Evolutionary conservation across 495 filamentous ascomycete genomes (phyloP).

Genomic region (Penicillium antarcticum): DNA sequence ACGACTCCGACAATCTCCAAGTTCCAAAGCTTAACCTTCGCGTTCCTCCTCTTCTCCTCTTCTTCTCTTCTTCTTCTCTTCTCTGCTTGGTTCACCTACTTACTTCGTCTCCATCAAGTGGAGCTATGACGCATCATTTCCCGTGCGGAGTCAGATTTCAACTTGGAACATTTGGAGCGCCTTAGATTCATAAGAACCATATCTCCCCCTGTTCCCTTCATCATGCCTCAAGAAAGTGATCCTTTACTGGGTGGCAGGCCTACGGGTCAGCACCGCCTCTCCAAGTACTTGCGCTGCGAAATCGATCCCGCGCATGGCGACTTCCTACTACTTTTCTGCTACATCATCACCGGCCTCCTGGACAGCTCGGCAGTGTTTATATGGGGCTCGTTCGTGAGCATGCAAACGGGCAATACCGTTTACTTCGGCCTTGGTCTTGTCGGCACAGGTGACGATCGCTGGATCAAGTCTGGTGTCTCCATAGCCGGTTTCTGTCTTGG

Average conservation of each 20-base stretch:
- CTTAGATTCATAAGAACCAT: neutral
- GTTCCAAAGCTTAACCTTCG: too few relatives aligned
- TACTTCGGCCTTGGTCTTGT: slow-evolving; percentile 67
- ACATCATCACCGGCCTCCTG: slow-evolving; percentile 69
- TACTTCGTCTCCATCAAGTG: neutral
- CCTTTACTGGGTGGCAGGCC: slow-evolving; percentile 2
- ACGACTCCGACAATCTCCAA: too few relatives aligned
- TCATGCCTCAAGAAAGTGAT: slow-evolving; percentile 11
- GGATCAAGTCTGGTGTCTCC: slow-evolving; percentile 64
- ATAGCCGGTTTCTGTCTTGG: slow-evolving; percentile 66
- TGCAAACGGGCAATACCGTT: slow-evolving; percentile 81
- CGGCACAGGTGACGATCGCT: slow-evolving; percentile 40
- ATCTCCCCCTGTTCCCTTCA: neutral
- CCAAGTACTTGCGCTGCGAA: slow-evolving; percentile 42
- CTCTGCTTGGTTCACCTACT: too few relatives aligned
- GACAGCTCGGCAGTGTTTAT: slow-evolving; percentile 69
- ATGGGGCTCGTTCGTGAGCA: slow-evolving; percentile 74
- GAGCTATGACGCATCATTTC: neutral
- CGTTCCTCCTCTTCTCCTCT: too few relatives aligned
- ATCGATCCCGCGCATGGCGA: slow-evolving; percentile 57
- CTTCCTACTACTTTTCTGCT: slow-evolving; percentile 60
- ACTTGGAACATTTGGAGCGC: neutral
- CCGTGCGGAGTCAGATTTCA: neutral
- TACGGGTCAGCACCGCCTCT: slow-evolving; percentile 3
- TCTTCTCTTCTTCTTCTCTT: too few relatives aligned